These are phyloP conservation scores for Cystobasidiopsis lactophilus DNA, from an alignment of 768 basidiomycete species.

Conservation along the genomic window DNA sequence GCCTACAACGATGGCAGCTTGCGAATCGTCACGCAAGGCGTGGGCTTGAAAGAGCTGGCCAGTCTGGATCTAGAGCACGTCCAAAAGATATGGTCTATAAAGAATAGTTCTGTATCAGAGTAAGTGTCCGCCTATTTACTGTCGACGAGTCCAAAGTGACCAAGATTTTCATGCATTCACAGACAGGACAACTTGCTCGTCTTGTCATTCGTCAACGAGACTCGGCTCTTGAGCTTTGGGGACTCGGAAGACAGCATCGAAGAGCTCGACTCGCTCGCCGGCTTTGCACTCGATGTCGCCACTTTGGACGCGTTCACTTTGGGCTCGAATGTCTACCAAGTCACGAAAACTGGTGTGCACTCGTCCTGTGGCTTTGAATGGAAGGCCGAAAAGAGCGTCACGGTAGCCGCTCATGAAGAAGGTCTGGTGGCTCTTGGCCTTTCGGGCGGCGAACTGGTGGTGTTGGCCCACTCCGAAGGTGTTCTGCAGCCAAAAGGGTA, in stretches of 20 bases:
- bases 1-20: slow-evolving; percentile 52
- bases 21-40: slow-evolving; percentile 56
- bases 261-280: slow-evolving; percentile 27
- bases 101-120: not conserved
- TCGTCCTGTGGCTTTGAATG: slow-evolving; percentile 16
- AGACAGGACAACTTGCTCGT: slow-evolving; percentile 9
- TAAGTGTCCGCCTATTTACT: not conserved
- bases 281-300: slow-evolving; percentile 32
- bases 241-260: slow-evolving; percentile 21
- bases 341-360: slow-evolving; percentile 40
- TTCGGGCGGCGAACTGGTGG: slow-evolving; percentile 25
- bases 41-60: slow-evolving; percentile 49
- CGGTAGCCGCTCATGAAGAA: slow-evolving; percentile 7
- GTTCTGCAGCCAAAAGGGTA: not conserved
- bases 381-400: slow-evolving; percentile 8
- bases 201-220: slow-evolving; percentile 12
- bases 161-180: not conserved
- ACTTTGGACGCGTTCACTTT: slow-evolving; percentile 49
- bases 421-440: slow-evolving; percentile 11
- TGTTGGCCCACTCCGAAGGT: slow-evolving; percentile 32
- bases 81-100: slow-evolving; percentile 36
- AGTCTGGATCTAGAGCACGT: slow-evolving; percentile 36
- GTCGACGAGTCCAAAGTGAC: not conserved
- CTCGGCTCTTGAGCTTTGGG: slow-evolving; percentile 8
- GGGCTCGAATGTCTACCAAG: slow-evolving; percentile 43